Evolutionary conservation across 257 asterid genomes (phyloP), one percentile per base, ranked within the genome.

Genomic region (Solanum sejunctum): DNA sequence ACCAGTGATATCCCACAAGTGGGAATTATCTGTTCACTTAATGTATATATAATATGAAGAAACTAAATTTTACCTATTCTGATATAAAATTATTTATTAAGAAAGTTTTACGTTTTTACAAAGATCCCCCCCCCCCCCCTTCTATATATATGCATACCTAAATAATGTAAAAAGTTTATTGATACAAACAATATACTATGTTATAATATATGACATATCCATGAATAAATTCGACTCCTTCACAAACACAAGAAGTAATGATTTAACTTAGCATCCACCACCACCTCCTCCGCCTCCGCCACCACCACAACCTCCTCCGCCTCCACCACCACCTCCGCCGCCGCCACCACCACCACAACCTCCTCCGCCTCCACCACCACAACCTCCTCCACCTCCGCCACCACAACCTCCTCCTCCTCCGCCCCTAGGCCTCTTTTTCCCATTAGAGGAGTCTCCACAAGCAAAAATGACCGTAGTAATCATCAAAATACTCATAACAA

Each of bases 391-490:
- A 0, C 49, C 79, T 0, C 80, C 12, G 0, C 72, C 67, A 1
- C 36, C 28, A 0, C 28, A 23, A 13, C 23, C 2, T 10, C 52
- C 52, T 8, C 52, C 52, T 8, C 85, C 71, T 0, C 80, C 80
- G 0, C 86, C 32, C 3, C 32, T 39, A 2, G 41, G 23, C 10
- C n/a, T 36, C n/a, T 21, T 55, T 54, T 9, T 17, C 0, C 13
- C 52, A 18, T 23, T 61, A 54, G 63, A 54, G 12, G 41, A 10
- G 18, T 85, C 87, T 3, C 39, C 88, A 58, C 90, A 88, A 12
- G 84, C 85, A 69, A 85, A 80, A 72, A 88, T 58, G 80, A 85
- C 21, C 84, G 80, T 81, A 36, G 87, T 84, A 1, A 85, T 28
- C 57, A 85, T 70, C 47, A 82, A 32, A 54, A 73, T 2, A 26